Conservation (phyloP, 1,139 yeast genomes). For the Yamadazyma mexicana region DNA sequence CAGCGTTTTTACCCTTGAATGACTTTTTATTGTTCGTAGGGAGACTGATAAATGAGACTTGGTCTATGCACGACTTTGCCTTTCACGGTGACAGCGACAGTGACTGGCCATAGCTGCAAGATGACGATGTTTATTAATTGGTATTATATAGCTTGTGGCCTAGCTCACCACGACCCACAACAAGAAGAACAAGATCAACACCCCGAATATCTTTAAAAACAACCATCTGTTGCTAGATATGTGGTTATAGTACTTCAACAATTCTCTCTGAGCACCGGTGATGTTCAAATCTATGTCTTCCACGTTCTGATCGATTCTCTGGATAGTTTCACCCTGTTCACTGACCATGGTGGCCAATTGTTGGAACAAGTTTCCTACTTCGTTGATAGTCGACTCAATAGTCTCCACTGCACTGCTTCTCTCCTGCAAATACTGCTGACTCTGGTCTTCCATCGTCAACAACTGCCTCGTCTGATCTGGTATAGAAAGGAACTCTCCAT, state of each 20-base stretch:
- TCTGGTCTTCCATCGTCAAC: constrained; percentile 73
- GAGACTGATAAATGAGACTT: neutral
- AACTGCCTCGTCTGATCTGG: constrained; percentile 81
- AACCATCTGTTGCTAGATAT: constrained; percentile 92
- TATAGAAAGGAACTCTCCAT: constrained; percentile 51
- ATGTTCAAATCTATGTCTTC: constrained; percentile 90
- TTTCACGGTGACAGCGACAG: too few relatives aligned
- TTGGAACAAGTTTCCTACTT: constrained; percentile 91
- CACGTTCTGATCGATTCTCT: constrained; percentile 91
- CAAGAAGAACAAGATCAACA: constrained; percentile 72
- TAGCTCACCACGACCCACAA: constrained; percentile 79
- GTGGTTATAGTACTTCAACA: constrained; percentile 83
- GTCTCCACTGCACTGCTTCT: constrained; percentile 92
- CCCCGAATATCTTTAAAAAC: constrained; percentile 85
- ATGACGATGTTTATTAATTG: too few relatives aligned
- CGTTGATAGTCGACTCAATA: constrained; percentile 92
- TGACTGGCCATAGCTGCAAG: too few relatives aligned
- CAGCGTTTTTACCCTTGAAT: constrained; percentile 1
- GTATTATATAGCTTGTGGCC: too few relatives aligned
- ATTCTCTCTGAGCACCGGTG: constrained; percentile 90
- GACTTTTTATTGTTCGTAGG: constrained; percentile 1
- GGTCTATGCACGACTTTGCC: neutral
- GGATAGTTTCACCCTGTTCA: constrained; percentile 96
- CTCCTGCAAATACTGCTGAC: constrained; percentile 71
- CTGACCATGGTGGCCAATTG: constrained; percentile 97